Conservation (phyloP, 495 filamentous ascomycete genomes). For the Penicillium robsamsonii region DNA sequence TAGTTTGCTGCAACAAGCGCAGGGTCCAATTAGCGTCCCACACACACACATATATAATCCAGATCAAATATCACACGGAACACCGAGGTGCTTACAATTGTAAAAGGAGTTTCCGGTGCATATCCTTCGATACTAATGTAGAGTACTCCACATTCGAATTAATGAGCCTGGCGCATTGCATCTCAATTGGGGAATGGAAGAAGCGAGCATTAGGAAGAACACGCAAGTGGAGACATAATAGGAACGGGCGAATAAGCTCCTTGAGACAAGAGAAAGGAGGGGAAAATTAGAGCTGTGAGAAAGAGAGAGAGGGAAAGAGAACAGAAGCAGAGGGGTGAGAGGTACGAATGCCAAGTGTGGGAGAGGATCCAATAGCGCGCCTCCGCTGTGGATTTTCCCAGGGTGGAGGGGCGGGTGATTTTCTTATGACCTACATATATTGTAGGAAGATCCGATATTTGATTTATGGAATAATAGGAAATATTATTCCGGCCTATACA, state of each 20-base stretch:
- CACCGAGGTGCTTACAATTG: not conserved
- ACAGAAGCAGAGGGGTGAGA: constrained; percentile 21
- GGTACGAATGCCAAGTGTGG: constrained; percentile 17
- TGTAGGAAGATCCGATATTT: too few species aligned
- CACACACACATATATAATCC: constrained; percentile 1
- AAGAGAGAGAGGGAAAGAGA: constrained; percentile 6
- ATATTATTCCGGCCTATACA: not conserved
- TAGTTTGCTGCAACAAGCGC: not conserved
- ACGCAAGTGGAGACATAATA: constrained; percentile 19
- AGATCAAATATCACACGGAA: not conserved
- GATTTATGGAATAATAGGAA: too few species aligned
- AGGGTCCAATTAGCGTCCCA: not conserved
- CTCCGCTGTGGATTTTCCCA: constrained; percentile 13
- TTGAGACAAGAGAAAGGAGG: too few species aligned
- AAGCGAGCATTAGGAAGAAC: constrained; percentile 12
- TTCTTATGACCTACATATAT: too few species aligned
- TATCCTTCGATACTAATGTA: not conserved
- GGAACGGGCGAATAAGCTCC: constrained; percentile 4
- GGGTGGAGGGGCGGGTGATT: constrained; percentile 13
- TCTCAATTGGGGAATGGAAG: constrained; percentile 6
- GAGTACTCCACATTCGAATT: not conserved
- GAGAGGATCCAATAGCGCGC: constrained; percentile 23
- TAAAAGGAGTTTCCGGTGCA: not conserved
- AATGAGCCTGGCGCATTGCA: constrained; percentile 6
- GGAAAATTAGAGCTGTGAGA: not conserved